These are phyloP conservation scores for Botrytis byssoidea DNA, from an alignment of 2,329 filamentous ascomycete species.

Conservation along the genomic window DNA sequence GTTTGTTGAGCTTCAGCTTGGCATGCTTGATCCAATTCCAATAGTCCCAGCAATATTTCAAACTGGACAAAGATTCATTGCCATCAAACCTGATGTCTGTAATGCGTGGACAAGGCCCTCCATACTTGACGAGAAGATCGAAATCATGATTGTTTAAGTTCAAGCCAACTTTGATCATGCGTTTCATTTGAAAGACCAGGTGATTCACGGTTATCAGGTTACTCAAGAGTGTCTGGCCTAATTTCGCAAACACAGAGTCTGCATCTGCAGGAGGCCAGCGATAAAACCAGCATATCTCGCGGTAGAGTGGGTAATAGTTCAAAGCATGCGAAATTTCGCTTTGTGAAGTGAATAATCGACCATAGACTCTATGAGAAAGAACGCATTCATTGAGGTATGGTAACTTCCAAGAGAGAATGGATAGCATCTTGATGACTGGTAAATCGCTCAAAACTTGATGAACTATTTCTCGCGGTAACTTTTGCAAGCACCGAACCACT, in stretches of 20 bases:
- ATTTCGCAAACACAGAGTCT: not conserved
- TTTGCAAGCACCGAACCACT: slow-evolving; percentile 17
- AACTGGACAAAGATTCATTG: not conserved
- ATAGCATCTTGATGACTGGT: slow-evolving; percentile 21
- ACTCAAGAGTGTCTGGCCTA: not conserved
- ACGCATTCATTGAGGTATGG: slow-evolving; percentile 12
- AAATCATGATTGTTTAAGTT: not conserved
- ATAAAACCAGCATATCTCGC: slow-evolving; percentile 5
- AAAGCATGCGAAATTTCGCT: not conserved
- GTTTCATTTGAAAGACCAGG: not conserved
- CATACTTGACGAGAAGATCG: slow-evolving; percentile 3
- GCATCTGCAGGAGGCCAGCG: not conserved
- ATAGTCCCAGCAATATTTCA: not conserved
- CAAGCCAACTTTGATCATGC: not conserved
- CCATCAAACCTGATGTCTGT: not conserved
- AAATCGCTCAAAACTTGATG: slow-evolving; percentile 24
- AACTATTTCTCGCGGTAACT: slow-evolving; percentile 24
- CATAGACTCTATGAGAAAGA: not conserved
- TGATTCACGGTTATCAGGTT: not conserved
- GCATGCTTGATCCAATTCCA: slow-evolving; percentile 15
- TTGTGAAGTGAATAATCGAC: not conserved
- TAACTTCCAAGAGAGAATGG: slow-evolving; percentile 16
- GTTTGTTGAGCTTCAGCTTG: not conserved
- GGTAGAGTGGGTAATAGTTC: not conserved
- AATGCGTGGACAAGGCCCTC: not conserved